These are phyloP conservation scores for Penicillium brasilianum DNA, from an alignment of 2,329 filamentous ascomycete genomes.

Conservation along the genomic window DNA sequence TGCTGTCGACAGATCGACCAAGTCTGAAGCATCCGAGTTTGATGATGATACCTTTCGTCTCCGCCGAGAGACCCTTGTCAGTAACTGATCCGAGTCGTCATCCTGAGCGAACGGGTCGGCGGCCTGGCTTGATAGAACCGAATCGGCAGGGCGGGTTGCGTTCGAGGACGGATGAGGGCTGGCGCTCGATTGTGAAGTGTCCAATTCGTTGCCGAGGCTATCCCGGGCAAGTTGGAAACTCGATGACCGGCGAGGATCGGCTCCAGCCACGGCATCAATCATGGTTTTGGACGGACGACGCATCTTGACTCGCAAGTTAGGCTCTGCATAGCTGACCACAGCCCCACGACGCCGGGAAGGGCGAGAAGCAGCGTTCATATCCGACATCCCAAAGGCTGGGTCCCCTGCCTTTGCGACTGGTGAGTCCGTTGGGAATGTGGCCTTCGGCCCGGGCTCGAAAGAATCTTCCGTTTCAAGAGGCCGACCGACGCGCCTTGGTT, in stretches of 20 bases:
- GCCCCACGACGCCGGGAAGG: conserved; percentile 70
- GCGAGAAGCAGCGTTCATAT: conserved; percentile 59
- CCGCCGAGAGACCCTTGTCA: conserved; percentile 36
- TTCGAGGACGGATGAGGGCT: conserved; percentile 4
- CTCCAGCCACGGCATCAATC: conserved; percentile 73
- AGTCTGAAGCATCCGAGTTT: background rate
- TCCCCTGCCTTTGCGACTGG: conserved; percentile 19
- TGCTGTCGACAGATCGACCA: conserved; percentile 2
- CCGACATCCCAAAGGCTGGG: conserved; percentile 5
- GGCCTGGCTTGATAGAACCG: conserved; percentile 24
- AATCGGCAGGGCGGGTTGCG: conserved; percentile 19
- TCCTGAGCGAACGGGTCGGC: conserved; percentile 25
- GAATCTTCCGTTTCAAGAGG: conserved; percentile 17
- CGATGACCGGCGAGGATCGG: conserved; percentile 50
- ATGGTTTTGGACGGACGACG: conserved; percentile 77
- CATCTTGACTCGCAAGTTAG: conserved; percentile 83
- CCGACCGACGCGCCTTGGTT: conserved; percentile 21
- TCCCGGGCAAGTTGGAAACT: conserved; percentile 53
- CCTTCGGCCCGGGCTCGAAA: background rate
- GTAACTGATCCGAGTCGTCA: conserved; percentile 24
- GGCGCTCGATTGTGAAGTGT: conserved; percentile 10
- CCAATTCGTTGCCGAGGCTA: conserved; percentile 39
- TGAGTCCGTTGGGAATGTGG: conserved; percentile 13
- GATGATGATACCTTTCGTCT: conserved; percentile 38
- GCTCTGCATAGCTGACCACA: conserved; percentile 80